Conservation (phyloP, 495 filamentous ascomycete genomes). For the Jackrogersella multiformis region DNA sequence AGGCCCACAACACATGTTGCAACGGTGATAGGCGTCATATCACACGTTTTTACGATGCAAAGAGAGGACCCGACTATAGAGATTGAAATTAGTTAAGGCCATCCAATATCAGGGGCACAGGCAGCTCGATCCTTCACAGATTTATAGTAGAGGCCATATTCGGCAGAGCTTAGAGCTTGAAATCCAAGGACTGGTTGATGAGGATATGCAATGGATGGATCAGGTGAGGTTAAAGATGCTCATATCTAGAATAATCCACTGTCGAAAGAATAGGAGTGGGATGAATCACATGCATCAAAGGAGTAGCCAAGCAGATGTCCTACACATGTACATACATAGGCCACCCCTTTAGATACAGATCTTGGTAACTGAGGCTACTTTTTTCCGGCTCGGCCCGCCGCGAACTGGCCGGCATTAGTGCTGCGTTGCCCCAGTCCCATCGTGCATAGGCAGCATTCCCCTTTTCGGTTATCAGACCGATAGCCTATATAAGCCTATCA, state of each 20-base stretch:
- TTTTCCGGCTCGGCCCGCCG: constrained; percentile 33
- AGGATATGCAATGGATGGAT: background rate
- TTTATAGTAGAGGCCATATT: background rate
- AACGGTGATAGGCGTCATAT: background rate
- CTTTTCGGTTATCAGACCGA: constrained; percentile 6
- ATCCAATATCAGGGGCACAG: background rate
- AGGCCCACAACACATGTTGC: background rate
- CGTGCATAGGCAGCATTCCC: background rate
- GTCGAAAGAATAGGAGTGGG: background rate
- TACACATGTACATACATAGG: background rate
- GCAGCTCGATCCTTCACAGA: constrained; percentile 1
- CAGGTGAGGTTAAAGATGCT: constrained; percentile 1
- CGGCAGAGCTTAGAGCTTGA: constrained; percentile 8
- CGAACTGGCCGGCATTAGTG: constrained; percentile 3
- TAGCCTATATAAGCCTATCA: background rate
- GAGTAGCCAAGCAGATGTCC: background rate
- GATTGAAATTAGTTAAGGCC: background rate
- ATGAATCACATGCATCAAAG: constrained; percentile 10
- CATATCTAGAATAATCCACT: background rate
- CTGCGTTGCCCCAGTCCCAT: background rate
- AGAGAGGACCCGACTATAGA: background rate
- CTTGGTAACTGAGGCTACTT: constrained; percentile 30
- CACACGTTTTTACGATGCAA: background rate
- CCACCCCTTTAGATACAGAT: background rate
- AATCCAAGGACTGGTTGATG: background rate